phyloP scores from a whole-genome alignment of 202 grass and related monocot genomes.

The Schoenoplectus triqueter region DNA sequence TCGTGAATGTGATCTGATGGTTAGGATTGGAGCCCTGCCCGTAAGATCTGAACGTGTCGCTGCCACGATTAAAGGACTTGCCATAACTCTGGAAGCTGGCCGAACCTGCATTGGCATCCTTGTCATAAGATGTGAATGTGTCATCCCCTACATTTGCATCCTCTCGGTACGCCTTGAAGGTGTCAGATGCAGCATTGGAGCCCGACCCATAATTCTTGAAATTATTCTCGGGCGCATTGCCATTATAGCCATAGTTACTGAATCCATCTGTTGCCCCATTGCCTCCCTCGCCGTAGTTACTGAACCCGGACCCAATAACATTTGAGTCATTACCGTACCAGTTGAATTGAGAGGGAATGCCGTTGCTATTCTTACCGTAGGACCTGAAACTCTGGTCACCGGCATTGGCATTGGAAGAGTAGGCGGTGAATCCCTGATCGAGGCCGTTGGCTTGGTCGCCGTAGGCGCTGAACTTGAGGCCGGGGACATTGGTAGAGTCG shows the following conservation, averaged over 20 bases:
- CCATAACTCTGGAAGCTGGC: constrained; percentile 75
- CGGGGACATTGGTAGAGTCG: constrained; percentile 55
- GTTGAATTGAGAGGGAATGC: constrained; percentile 52
- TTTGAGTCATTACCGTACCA: constrained; percentile 71
- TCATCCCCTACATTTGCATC: constrained; percentile 77
- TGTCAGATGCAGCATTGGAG: constrained; percentile 65
- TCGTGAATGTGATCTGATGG: constrained; percentile 66
- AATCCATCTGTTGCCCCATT: constrained; percentile 80
- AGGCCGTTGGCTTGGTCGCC: constrained; percentile 56
- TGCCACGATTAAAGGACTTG: constrained; percentile 56
- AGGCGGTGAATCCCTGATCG: constrained; percentile 49
- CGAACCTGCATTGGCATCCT: constrained; percentile 59
- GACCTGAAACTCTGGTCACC: constrained; percentile 59
- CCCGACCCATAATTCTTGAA: constrained; percentile 68
- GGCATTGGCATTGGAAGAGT: constrained; percentile 63
- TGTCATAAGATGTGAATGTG: constrained; percentile 71
- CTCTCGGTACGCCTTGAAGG: constrained; percentile 70
- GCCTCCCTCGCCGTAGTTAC: constrained; percentile 64
- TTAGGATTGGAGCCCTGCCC: constrained; percentile 71
- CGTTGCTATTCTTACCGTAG: constrained; percentile 61
- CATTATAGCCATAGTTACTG: constrained; percentile 52
- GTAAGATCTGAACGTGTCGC: constrained; percentile 63
- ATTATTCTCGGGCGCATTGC: constrained; percentile 64
- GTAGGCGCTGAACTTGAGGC: constrained; percentile 73
- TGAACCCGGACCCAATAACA: constrained; percentile 58